Evolutionary conservation across 768 basidiomycete genomes (phyloP).

Genomic region (Mycena olivaceomarginata): DNA sequence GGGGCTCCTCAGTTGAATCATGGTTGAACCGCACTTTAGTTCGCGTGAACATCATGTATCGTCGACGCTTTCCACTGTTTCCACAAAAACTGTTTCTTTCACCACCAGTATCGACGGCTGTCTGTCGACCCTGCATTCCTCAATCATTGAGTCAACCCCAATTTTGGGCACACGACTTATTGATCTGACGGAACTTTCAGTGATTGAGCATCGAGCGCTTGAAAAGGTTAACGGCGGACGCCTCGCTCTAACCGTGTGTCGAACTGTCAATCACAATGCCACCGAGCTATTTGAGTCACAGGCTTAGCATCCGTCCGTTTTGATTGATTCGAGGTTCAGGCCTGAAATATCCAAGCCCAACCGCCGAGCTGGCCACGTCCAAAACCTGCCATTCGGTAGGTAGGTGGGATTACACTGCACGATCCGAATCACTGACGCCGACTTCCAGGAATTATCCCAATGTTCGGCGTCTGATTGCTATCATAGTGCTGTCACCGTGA

Average conservation of each 20-base stretch:
- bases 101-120: too few relatives aligned
- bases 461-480: constrained; percentile 5
- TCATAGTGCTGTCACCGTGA: constrained; percentile 7
- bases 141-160: neutral
- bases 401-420: too few relatives aligned
- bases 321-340: constrained; percentile 5
- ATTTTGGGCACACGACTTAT: constrained; percentile 7
- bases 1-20: too few relatives aligned
- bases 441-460: neutral
- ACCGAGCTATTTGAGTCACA: constrained; percentile 2
- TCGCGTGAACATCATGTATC: too few relatives aligned
- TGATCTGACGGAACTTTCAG: neutral
- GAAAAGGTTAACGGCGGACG: neutral
- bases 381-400: constrained; percentile 9
- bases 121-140: neutral
- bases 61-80: too few relatives aligned
- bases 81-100: too few relatives aligned
- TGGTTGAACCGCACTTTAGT: too few relatives aligned
- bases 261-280: constrained; percentile 1
- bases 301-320: constrained; percentile 5
- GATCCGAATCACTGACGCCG: too few relatives aligned
- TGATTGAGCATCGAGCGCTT: constrained; percentile 1
- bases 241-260: constrained; percentile 3
- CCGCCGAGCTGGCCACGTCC: constrained; percentile 5
- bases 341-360: constrained; percentile 4